Evolutionary conservation across 1,284 basidiomycete species (phyloP).

Genomic region (Ceratobasidium sp.): DNA sequence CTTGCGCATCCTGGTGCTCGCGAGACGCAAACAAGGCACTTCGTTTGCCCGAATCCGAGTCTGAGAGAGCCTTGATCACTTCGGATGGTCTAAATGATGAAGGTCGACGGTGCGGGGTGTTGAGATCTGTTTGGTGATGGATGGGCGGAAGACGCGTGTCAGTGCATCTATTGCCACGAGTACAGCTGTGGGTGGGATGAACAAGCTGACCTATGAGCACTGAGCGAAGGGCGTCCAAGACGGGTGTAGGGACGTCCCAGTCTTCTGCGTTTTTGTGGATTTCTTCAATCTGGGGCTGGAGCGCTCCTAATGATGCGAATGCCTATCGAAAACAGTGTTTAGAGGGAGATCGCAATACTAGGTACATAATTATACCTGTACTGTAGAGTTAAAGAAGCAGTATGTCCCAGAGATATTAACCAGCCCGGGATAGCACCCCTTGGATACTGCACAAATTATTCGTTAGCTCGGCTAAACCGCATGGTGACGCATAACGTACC

Average conservation of each 20-base stretch:
- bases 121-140: conserved; percentile 67
- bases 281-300: conserved; percentile 78
- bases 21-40: conserved; percentile 82
- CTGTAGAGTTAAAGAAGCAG: conserved; percentile 94
- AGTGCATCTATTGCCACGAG: conserved; percentile 16
- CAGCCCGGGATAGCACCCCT: conserved; percentile 80
- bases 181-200: not conserved
- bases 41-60: conserved; percentile 61
- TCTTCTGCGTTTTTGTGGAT: conserved; percentile 80
- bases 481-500: not conserved
- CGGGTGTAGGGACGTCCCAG: conserved; percentile 82
- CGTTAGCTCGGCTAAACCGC: conserved; percentile 8
- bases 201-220: conserved; percentile 71
- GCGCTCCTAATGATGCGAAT: conserved; percentile 82
- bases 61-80: conserved; percentile 77
- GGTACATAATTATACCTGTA: conserved; percentile 72
- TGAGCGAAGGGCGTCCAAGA: conserved; percentile 80
- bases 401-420: conserved; percentile 95
- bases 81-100: conserved; percentile 76
- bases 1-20: conserved; percentile 95
- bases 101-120: conserved; percentile 72
- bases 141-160: conserved; percentile 24
- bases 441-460: conserved; percentile 50
- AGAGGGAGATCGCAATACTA: conserved; percentile 44
- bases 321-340: conserved; percentile 65